Base-by-base conservation (phyloP, 345 rosid species). In the Trapa incisa region DNA sequence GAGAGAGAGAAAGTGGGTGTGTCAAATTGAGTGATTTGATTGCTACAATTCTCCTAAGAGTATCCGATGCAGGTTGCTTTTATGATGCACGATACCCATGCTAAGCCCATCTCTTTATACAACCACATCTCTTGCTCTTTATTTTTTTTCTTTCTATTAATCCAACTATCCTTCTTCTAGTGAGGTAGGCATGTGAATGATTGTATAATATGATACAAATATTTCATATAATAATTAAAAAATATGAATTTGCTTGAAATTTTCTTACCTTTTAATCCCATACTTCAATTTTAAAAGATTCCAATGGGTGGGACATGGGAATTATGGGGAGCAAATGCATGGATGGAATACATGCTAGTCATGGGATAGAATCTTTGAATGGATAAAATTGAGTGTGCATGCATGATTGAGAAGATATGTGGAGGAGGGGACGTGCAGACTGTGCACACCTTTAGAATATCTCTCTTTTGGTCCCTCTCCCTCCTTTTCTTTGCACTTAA, bases 21-120 rank as follows among this genome's bases (percentile, higher is more conserved):
- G 54, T 50, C 54, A 50, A 54, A 54, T n/a, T 54, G 60, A n/a
- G 6, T 54, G 60, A 54, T 54, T 54, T 54, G 60, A 54, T n/a
- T 54, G 35, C 60, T 22, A n/a, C 60, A n/a, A 54, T 54, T 54
- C 60, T 35, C 35, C n/a, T 54, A 54, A 3, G 48, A 54, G 60
- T 54, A 29, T 54, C 60, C 60, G 17, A 17, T 33, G 29, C 48
- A 45, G 11, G 48, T 6, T 11, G 48, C 48, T 45, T 41, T 45
- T 45, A 7, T 13, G 48, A 11, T 45, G 11, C 12, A 3, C 29
- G 29, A 22, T 22, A 22, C 29, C 29, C 29, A 22, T 22, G 29
- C 43, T 3, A 41, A 41, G 43, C 43, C 4, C 7, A 41, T 41
- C 43, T 41, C 43, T 41, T 41, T 41, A 22, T 22, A 22, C 29